Evolutionary conservation across 2,329 filamentous ascomycete species (phyloP), one percentile per base, ranked within the genome.

Genomic region (Monilinia aucupariae): DNA sequence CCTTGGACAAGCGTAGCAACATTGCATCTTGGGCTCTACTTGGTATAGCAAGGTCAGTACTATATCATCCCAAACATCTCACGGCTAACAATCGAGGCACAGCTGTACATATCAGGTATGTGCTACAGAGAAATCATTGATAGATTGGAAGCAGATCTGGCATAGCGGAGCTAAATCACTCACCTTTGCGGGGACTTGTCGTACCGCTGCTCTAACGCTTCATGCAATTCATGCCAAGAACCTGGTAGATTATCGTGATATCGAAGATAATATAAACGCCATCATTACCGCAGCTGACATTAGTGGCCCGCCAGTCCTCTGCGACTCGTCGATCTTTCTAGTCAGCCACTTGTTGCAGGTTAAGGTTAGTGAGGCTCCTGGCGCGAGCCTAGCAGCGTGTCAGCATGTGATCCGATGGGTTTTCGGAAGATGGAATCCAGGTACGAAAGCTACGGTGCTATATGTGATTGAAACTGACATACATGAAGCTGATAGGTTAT

Each of bases 11-110:
- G 70, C 86, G 88, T 68, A 76, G 78, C 17, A 75, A 76, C 10
- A 78, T 87, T 48, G 83, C 87, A 9, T 90, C 87, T 0, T 99
- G 94, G 94, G 88, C 91, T 22, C 85, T 96, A 78, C 75, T 97
- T 59, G 88, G 87, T n/a, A 85, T 91, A 72, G 81, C 90, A 66
- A 90, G 89, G 91, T 92, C 78, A 72, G 81, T 75, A 30, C 25
- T 17, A 25, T 25, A 7, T 41, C 52, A n/a, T 37, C 27, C 12
- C 22, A 62, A 12, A 25, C n/a, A n/a, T n/a, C 45, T 22, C 13
- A 32, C 48, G 17, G 12, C 49, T 67, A 30, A 65, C 62, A 61
- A 67, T 66, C 68, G 39, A 61, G n/a, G 55, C 41, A 60, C 27
- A 83, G 81, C 68, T 80, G 82, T 69, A 77, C 81, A 37, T 70